Evolutionary conservation across 352 stramenopile genomes (phyloP), one percentile per base, ranked within the genome.

Genomic region (Globisporangium splendens): DNA sequence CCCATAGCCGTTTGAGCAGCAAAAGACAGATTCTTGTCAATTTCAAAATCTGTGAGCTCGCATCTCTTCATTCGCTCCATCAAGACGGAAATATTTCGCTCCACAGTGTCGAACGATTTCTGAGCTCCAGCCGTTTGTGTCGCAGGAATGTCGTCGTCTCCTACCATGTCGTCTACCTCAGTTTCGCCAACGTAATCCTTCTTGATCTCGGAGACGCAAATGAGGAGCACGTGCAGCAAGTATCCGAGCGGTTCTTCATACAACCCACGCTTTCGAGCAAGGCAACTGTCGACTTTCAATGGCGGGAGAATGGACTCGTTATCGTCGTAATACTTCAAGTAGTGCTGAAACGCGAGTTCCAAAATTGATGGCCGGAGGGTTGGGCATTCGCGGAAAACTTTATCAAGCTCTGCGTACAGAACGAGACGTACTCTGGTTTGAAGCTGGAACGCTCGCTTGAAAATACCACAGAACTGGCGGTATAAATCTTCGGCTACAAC

Each of bases 391-490:
- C 53, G 64, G 22, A 77, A 80, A 1, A 88, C 69, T 31, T 62
- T 61, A 28, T 73, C 54, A 3, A 86, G 61, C 38, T 84, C 67
- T 0, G 63, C 67, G 44, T 88, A 88, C 2, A 88, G 53, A 13
- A 74, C 70, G 15, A 75, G 47, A 7, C 75, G 75, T 7, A 88
- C 77, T 15, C 42, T 20, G 1, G 69, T 79, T 46, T 88, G 77
- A 4, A 84, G 65, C 35, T 80, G 55, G 17, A 88, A 62, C 1
- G 72, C 73, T 1, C 65, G 62, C 35, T 73, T 73, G 49, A 88
- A 88, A 38, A 85, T 68, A 7, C 75, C 72, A 43, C 68, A 71
- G 54, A 88, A 88, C 50, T 88, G 77, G 1, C 77, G 77, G 47
- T 77, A 88, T 0, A 84, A 52, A 50, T 84, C 70, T 44, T 84